These are phyloP conservation scores for Fusarium sacchari DNA, from an alignment of 2,329 filamentous ascomycete species.

Conservation along the genomic window DNA sequence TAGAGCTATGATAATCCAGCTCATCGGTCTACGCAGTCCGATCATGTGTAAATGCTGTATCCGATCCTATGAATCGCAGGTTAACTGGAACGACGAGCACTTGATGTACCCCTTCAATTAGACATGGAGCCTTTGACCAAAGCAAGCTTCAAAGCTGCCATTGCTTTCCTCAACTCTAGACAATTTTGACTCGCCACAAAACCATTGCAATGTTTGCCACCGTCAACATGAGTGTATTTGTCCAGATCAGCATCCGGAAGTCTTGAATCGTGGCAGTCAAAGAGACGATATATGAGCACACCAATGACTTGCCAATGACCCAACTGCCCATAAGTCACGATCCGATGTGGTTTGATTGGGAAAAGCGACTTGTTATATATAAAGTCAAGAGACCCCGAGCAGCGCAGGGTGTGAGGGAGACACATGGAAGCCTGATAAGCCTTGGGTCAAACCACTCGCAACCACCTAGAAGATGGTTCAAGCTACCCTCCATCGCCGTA, in stretches of 20 bases:
- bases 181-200: not conserved
- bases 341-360: not conserved
- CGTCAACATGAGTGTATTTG: not conserved
- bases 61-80: no score
- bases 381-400: not conserved
- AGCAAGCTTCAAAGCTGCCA: not conserved
- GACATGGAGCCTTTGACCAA: not conserved
- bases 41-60: no score
- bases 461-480: no score
- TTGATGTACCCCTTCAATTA: no score
- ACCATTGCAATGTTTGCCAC: not conserved
- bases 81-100: no score
- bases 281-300: not conserved
- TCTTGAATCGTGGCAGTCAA: not conserved
- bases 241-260: not conserved
- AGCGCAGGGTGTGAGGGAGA: not conserved
- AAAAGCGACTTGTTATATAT: not conserved
- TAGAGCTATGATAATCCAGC: no score
- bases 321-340: not conserved
- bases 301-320: not conserved
- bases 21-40: no score
- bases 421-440: no score
- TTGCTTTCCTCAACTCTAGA: not conserved
- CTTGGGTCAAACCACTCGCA: no score
- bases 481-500: no score